phyloP scores from a whole-genome alignment of 2,329 filamentous ascomycete species.

The Penicillium brevicompactum region DNA sequence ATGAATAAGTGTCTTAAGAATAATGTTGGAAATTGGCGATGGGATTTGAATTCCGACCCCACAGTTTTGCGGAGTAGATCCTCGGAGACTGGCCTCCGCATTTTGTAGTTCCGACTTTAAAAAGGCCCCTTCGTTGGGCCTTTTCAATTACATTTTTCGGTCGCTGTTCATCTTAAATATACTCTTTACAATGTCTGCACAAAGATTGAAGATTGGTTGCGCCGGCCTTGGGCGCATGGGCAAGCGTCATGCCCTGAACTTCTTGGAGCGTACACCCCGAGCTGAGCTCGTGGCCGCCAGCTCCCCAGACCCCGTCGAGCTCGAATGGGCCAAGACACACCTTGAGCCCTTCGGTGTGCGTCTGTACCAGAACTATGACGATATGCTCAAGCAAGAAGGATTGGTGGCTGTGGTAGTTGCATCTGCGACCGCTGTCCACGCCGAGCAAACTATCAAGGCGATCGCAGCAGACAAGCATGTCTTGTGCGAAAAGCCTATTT shows the following conservation, averaged over 20 bases:
- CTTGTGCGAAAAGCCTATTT: constrained; percentile 57
- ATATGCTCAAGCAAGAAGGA: constrained; percentile 59
- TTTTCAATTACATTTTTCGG: not conserved
- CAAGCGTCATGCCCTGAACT: constrained; percentile 53
- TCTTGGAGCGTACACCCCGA: constrained; percentile 50
- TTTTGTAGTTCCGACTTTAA: not conserved
- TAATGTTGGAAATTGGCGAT: not conserved
- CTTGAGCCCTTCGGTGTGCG: constrained; percentile 56
- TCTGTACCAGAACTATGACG: constrained; percentile 57
- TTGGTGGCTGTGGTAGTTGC: constrained; percentile 59
- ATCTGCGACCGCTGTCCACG: constrained; percentile 58
- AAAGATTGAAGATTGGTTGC: constrained; percentile 48
- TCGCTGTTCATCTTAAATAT: not conserved
- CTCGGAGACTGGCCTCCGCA: constrained; percentile 24
- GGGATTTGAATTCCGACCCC: constrained; percentile 26
- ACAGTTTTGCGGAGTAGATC: constrained; percentile 9
- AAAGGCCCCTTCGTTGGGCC: not conserved
- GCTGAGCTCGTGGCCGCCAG: constrained; percentile 54
- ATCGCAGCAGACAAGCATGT: constrained; percentile 59
- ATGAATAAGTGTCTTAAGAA: not conserved
- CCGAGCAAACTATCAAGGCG: constrained; percentile 60
- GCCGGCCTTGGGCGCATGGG: constrained; percentile 56
- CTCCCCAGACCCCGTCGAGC: constrained; percentile 49
- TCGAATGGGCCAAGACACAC: constrained; percentile 54
- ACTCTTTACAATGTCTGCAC: constrained; percentile 23